Evolutionary conservation across 192 early-diverging fungal species (phyloP), one percentile per base, ranked within the genome.

Genomic region (Pilobolus umbonatus): DNA sequence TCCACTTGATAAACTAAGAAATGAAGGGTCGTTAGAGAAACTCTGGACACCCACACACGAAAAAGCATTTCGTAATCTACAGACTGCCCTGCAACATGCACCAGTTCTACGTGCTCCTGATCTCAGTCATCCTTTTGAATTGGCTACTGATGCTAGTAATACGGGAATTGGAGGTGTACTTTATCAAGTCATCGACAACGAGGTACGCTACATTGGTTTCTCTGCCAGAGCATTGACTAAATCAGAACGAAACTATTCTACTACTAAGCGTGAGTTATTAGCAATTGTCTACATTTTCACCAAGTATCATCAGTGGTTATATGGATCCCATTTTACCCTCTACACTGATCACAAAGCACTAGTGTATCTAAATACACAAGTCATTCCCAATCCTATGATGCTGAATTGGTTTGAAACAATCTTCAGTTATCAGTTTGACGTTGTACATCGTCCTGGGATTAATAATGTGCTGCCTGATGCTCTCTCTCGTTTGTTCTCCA

Each of bases 111-210:
- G 19, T n/a, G 55, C 58, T 36, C 65, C 65, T 26, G 54, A 70
- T 12, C 55, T 53, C 21, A 32, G 1, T n/a, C 2, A 31, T 6
- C 45, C 50, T 1, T 73, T 75, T 21, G 58, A 61, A 25, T 44
- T 73, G 5, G 71, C 71, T 9, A 71, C 64, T 17, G 64, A 58
- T 49, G 73, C 73, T 11, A 72, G 69, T 1, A 71, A 75, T 35
- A 35, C 53, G 3, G 73, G 69, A 11, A 67, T 75, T 28, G 69
- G 72, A 9, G 55, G 38, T 5, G 60, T 67, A 8, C 34, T 75
- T 3, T 72, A 60, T 55, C 74, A n/a, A n/a, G n/a, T n/a, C n/a
- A n/a, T n/a, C n/a, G n/a, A n/a, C n/a, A n/a, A n/a, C n/a, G n/a
- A n/a, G n/a, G n/a, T n/a, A n/a, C n/a, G n/a, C n/a, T n/a, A n/a